Base-by-base conservation (phyloP, 2,329 filamentous ascomycete genomes). In the Claviceps maximensis region DNA sequence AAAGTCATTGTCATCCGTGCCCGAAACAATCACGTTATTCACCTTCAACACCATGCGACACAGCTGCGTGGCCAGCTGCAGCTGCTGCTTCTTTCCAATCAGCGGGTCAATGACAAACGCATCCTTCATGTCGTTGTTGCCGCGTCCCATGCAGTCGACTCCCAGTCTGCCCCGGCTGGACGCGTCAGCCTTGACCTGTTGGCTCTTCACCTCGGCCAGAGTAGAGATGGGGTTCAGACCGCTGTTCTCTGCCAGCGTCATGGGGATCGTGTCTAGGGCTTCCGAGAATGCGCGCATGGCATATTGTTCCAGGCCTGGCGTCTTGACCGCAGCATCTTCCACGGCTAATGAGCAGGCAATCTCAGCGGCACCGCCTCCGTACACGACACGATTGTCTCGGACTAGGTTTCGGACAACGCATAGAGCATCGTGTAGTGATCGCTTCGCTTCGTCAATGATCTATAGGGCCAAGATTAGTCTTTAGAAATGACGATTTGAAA, bases 371-470 rank as follows among this genome's bases (percentile, higher is more conserved):
- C 94, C 93, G 63, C 93, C 93, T 59, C 93, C 93, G 66, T 98
- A 98, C 10, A 98, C 93, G 50, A 98, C 89, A 56, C 93, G 86
- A 76, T 95, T 97, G 71, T 98, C 94, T 57, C 81, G 83, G 50
- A 98, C 93, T 47, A 98, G 77, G 73, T 98, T 98, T 63, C 94
- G 86, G 51, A 98, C 93, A 49, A 98, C 93, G 67, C 94, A 98
- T 50, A 98, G 83, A 54, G 93, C 93, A 70, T 98, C 93, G 69
- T 98, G 94, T 55, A 98, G 79, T 49, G 93, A 97, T 63, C 94
- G 84, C 76, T 96, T 96, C 52, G 94, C 94, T 72, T 98, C 94
- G 66, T 98, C 94, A 68, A 98, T 97, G 69, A 98, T 95, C 87
- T 94, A 59, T 2, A 29, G 29, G 13, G 19, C 5, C 33, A 6